Evolutionary conservation across 208 protist genomes (phyloP), one percentile per base, ranked within the genome.

Genomic region (Crithidia sp.): DNA sequence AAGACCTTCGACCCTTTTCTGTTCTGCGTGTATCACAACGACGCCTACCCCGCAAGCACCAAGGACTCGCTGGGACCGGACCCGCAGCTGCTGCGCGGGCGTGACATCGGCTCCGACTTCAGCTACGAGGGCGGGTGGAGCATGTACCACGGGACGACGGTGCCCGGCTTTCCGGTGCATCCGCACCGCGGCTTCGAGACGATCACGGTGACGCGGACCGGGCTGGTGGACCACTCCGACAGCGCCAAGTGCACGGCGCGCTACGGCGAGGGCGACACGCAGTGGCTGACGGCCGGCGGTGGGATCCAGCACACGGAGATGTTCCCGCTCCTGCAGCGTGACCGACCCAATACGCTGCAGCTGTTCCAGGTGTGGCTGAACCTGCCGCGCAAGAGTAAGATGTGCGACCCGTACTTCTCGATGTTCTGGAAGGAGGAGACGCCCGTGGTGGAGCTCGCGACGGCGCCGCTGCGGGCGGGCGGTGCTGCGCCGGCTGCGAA

Each of bases 201-300:
- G 14, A 83, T 98, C 41, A 96, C 95, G 5, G 77, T 90, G 59
- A 88, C 90, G 57, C 68, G 90, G 7, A 36, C 86, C n/a, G 95
- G 95, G 16, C 53, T 84, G 36, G 77, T 97, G 17, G 77, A 95
- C 58, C 96, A 98, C 82, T 61, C 70, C 36, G 92, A 97, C 80
- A 82, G 66, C 47, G 45, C 86, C 41, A 91, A 93, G 44, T 89
- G 89, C 79, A 83, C 74, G 9, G 95, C 89, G 41, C 71, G 83
- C 19, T 86, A 97, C 54, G 67, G 79, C 19, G 65, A 86, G 5
- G 95, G 95, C 13, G 84, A 89, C 41, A 89, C 95, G 64, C 95
- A 98, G 81, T 97, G 94, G 91, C 96, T 98, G 89, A 98, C 94
- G 5, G 94, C 96, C 4, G 96, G 89, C 56, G 65, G 82, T 36